These are phyloP conservation scores for Brassica cretica DNA, from an alignment of 345 rosid genomes.

Conservation along the genomic window DNA sequence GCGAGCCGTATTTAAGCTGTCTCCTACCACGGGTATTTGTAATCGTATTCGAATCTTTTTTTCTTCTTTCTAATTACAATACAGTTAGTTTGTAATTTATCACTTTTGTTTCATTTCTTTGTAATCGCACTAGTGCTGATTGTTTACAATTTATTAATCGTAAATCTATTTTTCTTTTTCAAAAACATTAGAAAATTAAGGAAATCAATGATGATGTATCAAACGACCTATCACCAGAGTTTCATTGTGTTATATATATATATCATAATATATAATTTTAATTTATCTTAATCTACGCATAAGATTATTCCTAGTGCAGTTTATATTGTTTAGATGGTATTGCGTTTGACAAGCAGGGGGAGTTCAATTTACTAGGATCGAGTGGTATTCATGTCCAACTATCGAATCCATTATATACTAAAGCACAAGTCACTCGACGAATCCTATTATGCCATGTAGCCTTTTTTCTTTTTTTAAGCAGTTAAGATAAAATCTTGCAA, in stretches of 20 bases:
- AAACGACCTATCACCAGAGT: slow-evolving; percentile 12
- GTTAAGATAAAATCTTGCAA: too few relatives aligned
- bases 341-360: neutral
- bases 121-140: slow-evolving; percentile 6
- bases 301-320: neutral
- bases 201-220: slow-evolving; percentile 17
- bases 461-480: too few relatives aligned
- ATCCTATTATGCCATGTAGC: too few relatives aligned
- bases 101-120: neutral
- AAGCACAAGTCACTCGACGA: too few relatives aligned
- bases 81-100: slow-evolving; percentile 8
- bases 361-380: neutral
- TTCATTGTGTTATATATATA: neutral
- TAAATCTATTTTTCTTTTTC: neutral
- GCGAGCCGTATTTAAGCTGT: slow-evolving; percentile 31
- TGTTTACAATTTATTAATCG: neutral
- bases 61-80: neutral
- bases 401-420: neutral
- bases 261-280: neutral
- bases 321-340: neutral
- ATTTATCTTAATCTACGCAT: neutral
- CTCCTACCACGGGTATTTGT: slow-evolving; percentile 13
- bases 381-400: neutral
- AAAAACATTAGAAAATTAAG: neutral
- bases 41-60: slow-evolving; percentile 15